A percentile compares a stretch with the other conserved stretches of the same genome.
These are phyloP conservation scores for Aspergillus fumigatiaffinis DNA, from an alignment of 2,329 filamentous ascomycete genomes.

Conservation along the genomic window DNA sequence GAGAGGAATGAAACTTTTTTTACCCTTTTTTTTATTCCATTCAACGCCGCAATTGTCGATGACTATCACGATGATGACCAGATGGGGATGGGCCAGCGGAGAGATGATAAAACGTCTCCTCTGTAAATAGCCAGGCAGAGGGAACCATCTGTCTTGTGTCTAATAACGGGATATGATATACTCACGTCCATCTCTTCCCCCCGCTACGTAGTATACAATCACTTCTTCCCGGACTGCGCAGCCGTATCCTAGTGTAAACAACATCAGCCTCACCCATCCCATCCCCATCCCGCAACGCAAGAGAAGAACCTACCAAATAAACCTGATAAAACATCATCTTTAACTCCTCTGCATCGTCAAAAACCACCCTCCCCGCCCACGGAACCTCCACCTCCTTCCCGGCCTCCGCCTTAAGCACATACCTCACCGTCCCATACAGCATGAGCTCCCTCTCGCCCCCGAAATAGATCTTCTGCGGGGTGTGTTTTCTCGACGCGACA, in stretches of 20 bases:
- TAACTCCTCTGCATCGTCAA: constrained; percentile 22
- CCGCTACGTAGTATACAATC: neutral
- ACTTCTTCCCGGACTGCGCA: constrained; percentile 31
- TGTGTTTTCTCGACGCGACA: constrained; percentile 31
- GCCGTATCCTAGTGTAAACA: constrained; percentile 29
- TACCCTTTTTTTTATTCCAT: neutral
- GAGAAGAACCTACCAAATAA: constrained; percentile 30
- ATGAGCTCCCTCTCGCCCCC: constrained; percentile 32
- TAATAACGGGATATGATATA: neutral
- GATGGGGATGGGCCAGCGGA: neutral
- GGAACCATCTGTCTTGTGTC: no score
- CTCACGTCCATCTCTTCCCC: neutral
- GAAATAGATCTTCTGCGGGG: constrained; percentile 29
- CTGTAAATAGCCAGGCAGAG: no score
- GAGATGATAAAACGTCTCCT: neutral
- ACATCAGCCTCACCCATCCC: neutral
- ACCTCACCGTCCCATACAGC: constrained; percentile 35
- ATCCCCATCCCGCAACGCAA: neutral
- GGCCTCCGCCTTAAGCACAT: constrained; percentile 28
- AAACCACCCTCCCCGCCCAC: constrained; percentile 36
- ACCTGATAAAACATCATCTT: constrained; percentile 41
- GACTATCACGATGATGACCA: neutral
- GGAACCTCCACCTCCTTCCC: constrained; percentile 32
- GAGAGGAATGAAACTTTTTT: neutral
- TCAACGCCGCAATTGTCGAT: neutral